These are phyloP conservation scores for Cladorrhinum sp. DNA, from an alignment of 2,329 filamentous ascomycete genomes.

Conservation along the genomic window DNA sequence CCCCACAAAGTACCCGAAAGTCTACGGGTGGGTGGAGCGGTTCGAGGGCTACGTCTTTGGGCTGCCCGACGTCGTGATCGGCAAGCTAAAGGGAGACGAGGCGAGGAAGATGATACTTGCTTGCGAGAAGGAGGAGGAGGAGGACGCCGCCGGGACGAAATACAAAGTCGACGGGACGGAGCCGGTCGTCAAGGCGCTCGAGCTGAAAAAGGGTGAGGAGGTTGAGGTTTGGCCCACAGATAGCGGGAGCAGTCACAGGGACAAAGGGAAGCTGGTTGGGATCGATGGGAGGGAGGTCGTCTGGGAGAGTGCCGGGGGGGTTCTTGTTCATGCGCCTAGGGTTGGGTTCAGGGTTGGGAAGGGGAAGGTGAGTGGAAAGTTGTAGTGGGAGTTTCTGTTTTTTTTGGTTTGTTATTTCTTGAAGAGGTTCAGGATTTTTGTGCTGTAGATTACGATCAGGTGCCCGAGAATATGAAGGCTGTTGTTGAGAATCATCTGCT, in stretches of 20 bases:
- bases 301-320: conserved; percentile 46
- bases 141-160: too few relatives aligned
- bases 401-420: too few relatives aligned
- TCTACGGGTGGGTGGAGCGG: conserved; percentile 62
- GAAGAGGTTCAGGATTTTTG: too few relatives aligned
- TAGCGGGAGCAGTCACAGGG: conserved; percentile 56
- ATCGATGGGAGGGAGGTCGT: conserved; percentile 56
- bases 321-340: conserved; percentile 61
- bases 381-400: not conserved
- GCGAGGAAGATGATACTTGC: conserved; percentile 41
- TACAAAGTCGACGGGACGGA: conserved; percentile 47
- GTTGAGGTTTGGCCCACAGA: conserved; percentile 63
- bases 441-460: too few relatives aligned
- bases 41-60: conserved; percentile 50
- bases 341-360: conserved; percentile 48
- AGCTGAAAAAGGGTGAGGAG: conserved; percentile 49
- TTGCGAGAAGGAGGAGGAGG: conserved; percentile 45
- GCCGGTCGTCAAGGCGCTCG: conserved; percentile 42
- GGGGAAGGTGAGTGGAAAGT: not conserved
- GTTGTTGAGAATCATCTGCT: too few relatives aligned
- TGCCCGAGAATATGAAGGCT: too few relatives aligned
- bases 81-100: conserved; percentile 37
- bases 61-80: not conserved
- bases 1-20: conserved; percentile 52
- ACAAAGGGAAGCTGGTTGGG: conserved; percentile 54